Conservation (phyloP, 345 rosid genomes). For the Gossypium arboreum region DNA sequence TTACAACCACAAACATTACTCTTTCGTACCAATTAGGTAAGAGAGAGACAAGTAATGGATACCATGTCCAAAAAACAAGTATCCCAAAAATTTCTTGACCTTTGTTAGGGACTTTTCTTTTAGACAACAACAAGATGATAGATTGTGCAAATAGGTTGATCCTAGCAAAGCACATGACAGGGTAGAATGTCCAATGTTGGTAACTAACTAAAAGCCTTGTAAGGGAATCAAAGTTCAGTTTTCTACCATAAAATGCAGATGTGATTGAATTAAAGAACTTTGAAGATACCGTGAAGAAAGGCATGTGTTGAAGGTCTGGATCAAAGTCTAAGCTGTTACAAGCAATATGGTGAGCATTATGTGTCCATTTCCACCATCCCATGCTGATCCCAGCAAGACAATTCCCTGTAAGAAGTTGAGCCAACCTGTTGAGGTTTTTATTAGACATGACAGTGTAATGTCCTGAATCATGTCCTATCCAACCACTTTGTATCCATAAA, state of each 20-base stretch:
- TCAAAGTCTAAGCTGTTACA: slow-evolving; percentile 52
- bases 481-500: slow-evolving; percentile 64
- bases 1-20: slow-evolving; percentile 39
- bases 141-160: slow-evolving; percentile 49
- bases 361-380: slow-evolving; percentile 60
- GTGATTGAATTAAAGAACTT: slow-evolving; percentile 38
- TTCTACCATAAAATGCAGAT: slow-evolving; percentile 43
- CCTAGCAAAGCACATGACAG: slow-evolving; percentile 58
- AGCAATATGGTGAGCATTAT: slow-evolving; percentile 54
- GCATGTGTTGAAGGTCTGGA: slow-evolving; percentile 65
- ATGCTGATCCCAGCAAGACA: slow-evolving; percentile 69
- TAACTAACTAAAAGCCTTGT: slow-evolving; percentile 49
- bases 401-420: slow-evolving; percentile 58
- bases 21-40: slow-evolving; percentile 51
- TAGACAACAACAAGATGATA: slow-evolving; percentile 31
- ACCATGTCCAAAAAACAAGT: slow-evolving; percentile 50
- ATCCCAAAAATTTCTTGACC: slow-evolving; percentile 41
- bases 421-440: slow-evolving; percentile 31
- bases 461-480: slow-evolving; percentile 80
- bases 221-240: slow-evolving; percentile 43
- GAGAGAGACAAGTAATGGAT: slow-evolving; percentile 46
- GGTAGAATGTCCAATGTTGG: slow-evolving; percentile 58
- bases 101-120: slow-evolving; percentile 33
- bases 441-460: slow-evolving; percentile 45
- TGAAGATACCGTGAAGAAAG: slow-evolving; percentile 51